Conservation (phyloP, 306 rosid genomes). For the Bauhinia variegata region DNA sequence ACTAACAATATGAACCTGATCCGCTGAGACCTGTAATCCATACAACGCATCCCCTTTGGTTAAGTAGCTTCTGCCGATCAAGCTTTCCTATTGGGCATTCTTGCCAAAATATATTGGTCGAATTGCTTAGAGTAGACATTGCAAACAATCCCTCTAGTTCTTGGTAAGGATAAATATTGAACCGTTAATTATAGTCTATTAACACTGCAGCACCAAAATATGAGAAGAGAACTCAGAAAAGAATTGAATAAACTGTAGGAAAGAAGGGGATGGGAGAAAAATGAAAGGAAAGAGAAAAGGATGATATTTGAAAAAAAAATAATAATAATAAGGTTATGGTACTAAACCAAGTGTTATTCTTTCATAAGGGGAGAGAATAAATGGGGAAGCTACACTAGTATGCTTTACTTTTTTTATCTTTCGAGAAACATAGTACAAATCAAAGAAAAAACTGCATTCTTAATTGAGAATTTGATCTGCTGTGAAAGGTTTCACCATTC, state of each 20-base stretch:
- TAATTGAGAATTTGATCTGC: background rate
- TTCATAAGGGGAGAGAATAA: background rate
- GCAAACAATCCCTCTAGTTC: slow-evolving; percentile 41
- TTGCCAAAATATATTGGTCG: slow-evolving; percentile 86
- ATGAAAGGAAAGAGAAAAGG: background rate
- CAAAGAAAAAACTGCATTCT: background rate
- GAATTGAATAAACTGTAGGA: background rate
- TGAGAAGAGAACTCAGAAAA: slow-evolving; percentile 25
- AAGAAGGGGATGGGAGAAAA: background rate
- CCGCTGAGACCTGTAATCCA: slow-evolving; percentile 96
- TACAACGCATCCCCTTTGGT: slow-evolving; percentile 86
- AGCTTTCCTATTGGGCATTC: slow-evolving; percentile 69
- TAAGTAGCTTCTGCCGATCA: slow-evolving; percentile 82
- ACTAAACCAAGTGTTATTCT: background rate
- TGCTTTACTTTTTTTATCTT: background rate
- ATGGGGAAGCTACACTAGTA: background rate
- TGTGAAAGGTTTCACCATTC: background rate
- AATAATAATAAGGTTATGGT: background rate
- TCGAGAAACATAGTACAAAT: background rate
- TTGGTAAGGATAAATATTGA: slow-evolving; percentile 29
- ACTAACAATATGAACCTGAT: slow-evolving; percentile 59
- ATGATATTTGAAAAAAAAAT: background rate
- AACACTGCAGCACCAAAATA: slow-evolving; percentile 30
- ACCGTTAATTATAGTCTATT: slow-evolving; percentile 33
- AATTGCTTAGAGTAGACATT: slow-evolving; percentile 65